Base-by-base conservation (phyloP, 169 alveolate genomes). In the Theileria orientalis region DNA sequence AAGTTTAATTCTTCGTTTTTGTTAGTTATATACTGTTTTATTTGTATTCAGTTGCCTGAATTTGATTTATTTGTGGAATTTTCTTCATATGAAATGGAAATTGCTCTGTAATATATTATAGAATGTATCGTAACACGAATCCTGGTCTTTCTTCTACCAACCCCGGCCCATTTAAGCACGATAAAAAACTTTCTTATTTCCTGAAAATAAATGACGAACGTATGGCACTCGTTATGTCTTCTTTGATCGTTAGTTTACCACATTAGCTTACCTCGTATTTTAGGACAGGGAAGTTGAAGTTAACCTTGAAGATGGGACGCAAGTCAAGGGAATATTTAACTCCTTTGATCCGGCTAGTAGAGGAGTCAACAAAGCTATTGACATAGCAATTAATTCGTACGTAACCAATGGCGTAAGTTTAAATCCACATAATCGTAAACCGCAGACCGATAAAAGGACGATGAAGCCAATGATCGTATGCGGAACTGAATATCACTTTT, bases 281-380 rank as follows among this genome's bases (percentile, higher is more conserved):
- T 16, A 78, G 86, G 86, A 74, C 30, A 69, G 37, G 83, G 86
- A 78, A 9, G 76, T 78, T 5, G 35, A 57, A 0, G 86, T 78
- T 35, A 60, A 27, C 74, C 63, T 78, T 67, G 30, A 29, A 27
- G 54, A 70, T 42, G 86, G 86, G 13, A 6, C 35, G 2, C 7
- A 32, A 21, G 41, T 78, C 7, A 78, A 46, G 51, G 86, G 83
- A 5, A 60, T 41, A 0, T 78, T 78, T 35, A 66, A 78, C 51
- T 69, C 86, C 0, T 78, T 57, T 21, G 86, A 78, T 30, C 63
- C 75, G 6, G 29, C 23, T 42, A 70, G 51, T 46, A 64, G 82
- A 30, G 37, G 46, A 14, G 67, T 19, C 68, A 21, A 14, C 40
- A 69, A 37, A 60, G 76, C 71, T 13, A 21, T 60, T 25, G 86